Base-by-base conservation (phyloP, 257 asterid genomes). In the Echites panduratus region DNA sequence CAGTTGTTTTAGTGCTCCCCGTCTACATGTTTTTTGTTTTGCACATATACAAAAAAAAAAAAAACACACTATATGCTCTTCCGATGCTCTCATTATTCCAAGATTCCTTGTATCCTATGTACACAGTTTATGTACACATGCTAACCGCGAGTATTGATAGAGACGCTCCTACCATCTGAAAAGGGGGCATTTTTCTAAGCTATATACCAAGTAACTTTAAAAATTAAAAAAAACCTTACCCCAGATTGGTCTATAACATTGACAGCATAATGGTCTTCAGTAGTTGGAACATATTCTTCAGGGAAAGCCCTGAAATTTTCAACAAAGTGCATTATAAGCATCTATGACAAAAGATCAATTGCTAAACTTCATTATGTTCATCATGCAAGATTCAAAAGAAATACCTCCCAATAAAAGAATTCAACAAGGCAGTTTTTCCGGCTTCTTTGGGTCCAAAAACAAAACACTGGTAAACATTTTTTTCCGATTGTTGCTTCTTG, bases 361-460 rank as follows among this genome's bases (percentile, higher is more conserved):
- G 52, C 5, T 20, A 40, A 69, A 69, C 35, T 16, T 57, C 20
- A 53, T 58, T 65, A 38, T 41, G 27, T 27, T 26, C 6, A 27
- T 9, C 41, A 52, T 7, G 24, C 44, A 53, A 59, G 75, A 61
- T 79, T 52, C 72, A 64, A 56, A 76, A 72, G 70, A 70, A 56
- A 70, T 73, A 94, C 99, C 96, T 89, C 82, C 95, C 95, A 71
- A 82, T 74, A 78, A 86, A 91, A n/a, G 97, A 84, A 87, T 85
- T 86, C 71, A 94, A 79, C 62, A 94, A 75, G 72, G 97, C 89
- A 76, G 97, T 84, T 83, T 94, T 94, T 66, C 99, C 99, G 70
- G 97, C 85, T 78, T 83, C 90, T 78, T 88, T 90, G 32, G 99
- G 96, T 76, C 97, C 97, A 86, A 94, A 91, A 71, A 94, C 97